Base-by-base conservation (phyloP, 345 rosid species). In the Hibiscus trionum region DNA sequence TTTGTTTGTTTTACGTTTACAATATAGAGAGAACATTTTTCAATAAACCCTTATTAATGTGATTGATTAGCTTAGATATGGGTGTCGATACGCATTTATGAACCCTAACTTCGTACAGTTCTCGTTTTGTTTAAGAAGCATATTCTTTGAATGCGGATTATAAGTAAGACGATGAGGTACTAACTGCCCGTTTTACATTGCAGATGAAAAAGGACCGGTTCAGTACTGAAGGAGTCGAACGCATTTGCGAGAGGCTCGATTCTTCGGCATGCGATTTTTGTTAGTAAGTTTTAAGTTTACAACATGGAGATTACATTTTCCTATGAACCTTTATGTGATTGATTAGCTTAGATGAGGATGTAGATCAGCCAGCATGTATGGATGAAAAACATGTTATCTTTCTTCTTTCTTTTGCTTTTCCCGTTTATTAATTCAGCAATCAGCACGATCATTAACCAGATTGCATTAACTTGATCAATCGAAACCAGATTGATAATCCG, bases 121-220 rank as follows among this genome's bases (percentile, higher is more conserved):
- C 44, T 37, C 9, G 44, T 37, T 37, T 37, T 37, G 44, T 37
- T 37, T 7, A 37, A 6, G 44, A 37, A 6, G 1, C 10, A 37
- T 2, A 37, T 37, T 7, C 0, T 37, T 49, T 15, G 1, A 4
- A 16, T 15, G 55, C 12, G 7, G 37, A 66, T 35, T 15, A 39
- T 12, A 31, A 35, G 9, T 12, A 37, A 44, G 9, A 31, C 55
- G 71, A 69, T 52, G 12, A 58, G 46, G 42, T 14, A 35, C 24
- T 16, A 15, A n/a, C 68, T 2, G 12, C 47, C 57, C 3, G 11
- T 58, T 31, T 46, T 44, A 58, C 60, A 24, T 75, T 72, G 65
- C 86, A 90, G 90, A 81, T 90, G 96, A 73, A 58, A 39, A 81
- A 73, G 62, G 80, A 84, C 72, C 88, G 96, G 93, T 87, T 90